A percentile compares a stretch with the other conserved stretches of the same genome.
phyloP scores from a whole-genome alignment of 257 asterid genomes.

The Ilex aquifolium region DNA sequence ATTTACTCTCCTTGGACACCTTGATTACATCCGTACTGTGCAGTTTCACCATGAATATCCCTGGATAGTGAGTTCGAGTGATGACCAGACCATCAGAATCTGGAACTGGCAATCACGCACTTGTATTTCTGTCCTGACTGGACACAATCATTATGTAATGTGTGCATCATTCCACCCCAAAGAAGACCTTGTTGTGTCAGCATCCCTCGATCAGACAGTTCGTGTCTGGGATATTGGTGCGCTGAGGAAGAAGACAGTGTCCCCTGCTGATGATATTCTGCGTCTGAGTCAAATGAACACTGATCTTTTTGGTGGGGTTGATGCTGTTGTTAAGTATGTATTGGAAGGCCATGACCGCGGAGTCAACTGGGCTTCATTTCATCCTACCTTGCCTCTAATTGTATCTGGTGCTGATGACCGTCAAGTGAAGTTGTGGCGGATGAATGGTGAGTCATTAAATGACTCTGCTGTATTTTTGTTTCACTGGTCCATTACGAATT shows the following conservation, averaged over 20 bases:
- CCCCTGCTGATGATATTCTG: constrained; percentile 92
- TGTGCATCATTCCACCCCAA: constrained; percentile 95
- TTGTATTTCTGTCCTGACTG: constrained; percentile 89
- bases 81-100: constrained; percentile 95
- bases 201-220: constrained; percentile 95
- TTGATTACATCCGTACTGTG: constrained; percentile 90
- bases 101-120: constrained; percentile 99
- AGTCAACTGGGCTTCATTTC: constrained; percentile 98
- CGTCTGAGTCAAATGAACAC: constrained; percentile 88
- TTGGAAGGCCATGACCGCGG: constrained; percentile 98
- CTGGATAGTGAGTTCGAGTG: constrained; percentile 98
- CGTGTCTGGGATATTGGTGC: constrained; percentile 99
- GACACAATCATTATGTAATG: constrained; percentile 98
- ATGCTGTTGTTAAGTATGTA: constrained; percentile 98
- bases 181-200: constrained; percentile 95
- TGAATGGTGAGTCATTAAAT: constrained; percentile 52
- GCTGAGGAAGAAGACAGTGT: constrained; percentile 81
- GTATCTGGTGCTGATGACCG: constrained; percentile 99
- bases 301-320: constrained; percentile 96
- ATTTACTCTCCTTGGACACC: constrained; percentile 97
- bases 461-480: no score
- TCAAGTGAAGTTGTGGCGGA: constrained; percentile 95
- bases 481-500: no score
- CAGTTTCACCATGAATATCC: constrained; percentile 98
- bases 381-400: constrained; percentile 89